phyloP scores from a whole-genome alignment of 768 basidiomycete genomes.

The Kwoniella sp. region DNA sequence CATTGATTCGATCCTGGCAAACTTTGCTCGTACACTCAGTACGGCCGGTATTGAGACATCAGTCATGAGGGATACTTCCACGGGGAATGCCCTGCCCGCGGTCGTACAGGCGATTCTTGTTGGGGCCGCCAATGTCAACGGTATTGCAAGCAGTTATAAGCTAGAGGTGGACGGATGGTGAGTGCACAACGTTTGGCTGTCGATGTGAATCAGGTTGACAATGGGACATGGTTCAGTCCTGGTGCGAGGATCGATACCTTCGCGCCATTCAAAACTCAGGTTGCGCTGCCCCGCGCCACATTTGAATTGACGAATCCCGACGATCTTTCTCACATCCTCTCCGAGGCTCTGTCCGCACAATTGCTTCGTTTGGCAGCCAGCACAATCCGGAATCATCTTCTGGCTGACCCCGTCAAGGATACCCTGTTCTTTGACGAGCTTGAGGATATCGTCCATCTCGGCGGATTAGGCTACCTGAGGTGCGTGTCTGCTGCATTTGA shows the following conservation, averaged over 20 bases:
- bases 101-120: constrained; percentile 1
- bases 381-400: not conserved
- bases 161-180: constrained; percentile 16
- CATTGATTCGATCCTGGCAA: constrained; percentile 20
- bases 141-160: not conserved
- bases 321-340: constrained; percentile 31
- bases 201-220: not conserved
- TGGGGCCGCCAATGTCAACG: not conserved
- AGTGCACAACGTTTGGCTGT: not conserved
- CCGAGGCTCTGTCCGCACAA: constrained; percentile 35
- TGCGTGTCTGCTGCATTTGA: not conserved
- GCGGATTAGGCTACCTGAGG: constrained; percentile 10
- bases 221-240: constrained; percentile 15
- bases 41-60: constrained; percentile 17
- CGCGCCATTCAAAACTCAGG: constrained; percentile 11
- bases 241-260: constrained; percentile 25
- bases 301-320: constrained; percentile 33
- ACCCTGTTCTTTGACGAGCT: constrained; percentile 25
- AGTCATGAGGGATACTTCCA: not conserved
- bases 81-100: not conserved
- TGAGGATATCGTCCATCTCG: constrained; percentile 19
- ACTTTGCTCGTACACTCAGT: constrained; percentile 23
- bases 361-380: constrained; percentile 7
- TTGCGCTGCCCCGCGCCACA: constrained; percentile 30
- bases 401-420: not conserved